These are phyloP conservation scores for Penicillium sp. DNA, from an alignment of 2,329 filamentous ascomycete genomes.

Conservation along the genomic window DNA sequence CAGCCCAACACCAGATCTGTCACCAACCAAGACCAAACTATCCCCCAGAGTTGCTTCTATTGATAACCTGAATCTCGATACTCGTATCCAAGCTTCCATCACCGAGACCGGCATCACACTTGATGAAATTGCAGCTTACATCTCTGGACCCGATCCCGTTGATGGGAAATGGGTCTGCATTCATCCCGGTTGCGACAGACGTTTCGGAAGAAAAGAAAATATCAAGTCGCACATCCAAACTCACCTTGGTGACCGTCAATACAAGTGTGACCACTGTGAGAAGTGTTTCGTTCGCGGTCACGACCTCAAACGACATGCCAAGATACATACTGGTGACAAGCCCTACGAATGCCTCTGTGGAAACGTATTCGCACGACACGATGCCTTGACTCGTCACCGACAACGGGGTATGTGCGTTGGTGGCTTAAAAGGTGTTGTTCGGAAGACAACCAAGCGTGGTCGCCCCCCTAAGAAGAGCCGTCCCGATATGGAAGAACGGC, in stretches of 20 bases:
- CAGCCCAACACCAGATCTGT: constrained; percentile 18
- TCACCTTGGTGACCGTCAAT: constrained; percentile 93
- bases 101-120: constrained; percentile 79
- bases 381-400: constrained; percentile 88
- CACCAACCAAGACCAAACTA: constrained; percentile 32
- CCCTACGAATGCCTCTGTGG: constrained; percentile 93
- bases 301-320: constrained; percentile 93
- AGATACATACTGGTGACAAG: constrained; percentile 95
- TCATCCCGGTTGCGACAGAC: constrained; percentile 76
- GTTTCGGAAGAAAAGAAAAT: constrained; percentile 96
- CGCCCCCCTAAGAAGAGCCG: constrained; percentile 61
- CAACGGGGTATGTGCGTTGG: constrained; percentile 96
- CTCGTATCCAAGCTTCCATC: constrained; percentile 58
- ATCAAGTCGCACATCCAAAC: constrained; percentile 98
- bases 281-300: constrained; percentile 98
- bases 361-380: constrained; percentile 90
- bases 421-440: constrained; percentile 76
- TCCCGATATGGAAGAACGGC: constrained; percentile 56
- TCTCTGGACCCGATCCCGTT: constrained; percentile 65
- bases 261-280: constrained; percentile 84
- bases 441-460: constrained; percentile 64
- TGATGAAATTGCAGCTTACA: constrained; percentile 76
- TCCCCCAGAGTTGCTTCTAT: constrained; percentile 44
- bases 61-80: constrained; percentile 48
- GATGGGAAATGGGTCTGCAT: constrained; percentile 76